phyloP scores from a whole-genome alignment of 2,329 filamentous ascomycete species.

The Exophiala bonariae region DNA sequence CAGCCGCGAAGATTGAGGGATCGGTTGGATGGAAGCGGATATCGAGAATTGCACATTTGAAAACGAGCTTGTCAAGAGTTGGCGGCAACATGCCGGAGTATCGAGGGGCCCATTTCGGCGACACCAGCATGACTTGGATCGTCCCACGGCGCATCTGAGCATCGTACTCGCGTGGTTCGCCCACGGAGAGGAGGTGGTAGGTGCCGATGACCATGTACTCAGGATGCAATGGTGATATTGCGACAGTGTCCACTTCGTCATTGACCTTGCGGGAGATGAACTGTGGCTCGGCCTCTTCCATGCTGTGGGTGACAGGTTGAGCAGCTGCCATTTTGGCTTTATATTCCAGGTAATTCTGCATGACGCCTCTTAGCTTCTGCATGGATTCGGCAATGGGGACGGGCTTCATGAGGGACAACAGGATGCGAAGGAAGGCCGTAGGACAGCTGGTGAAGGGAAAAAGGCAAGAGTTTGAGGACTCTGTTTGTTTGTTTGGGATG shows the following conservation, averaged over 20 bases:
- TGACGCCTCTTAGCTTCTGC: too few relatives aligned
- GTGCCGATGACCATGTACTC: constrained; percentile 27
- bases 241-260: constrained; percentile 25
- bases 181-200: constrained; percentile 23
- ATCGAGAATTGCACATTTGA: constrained; percentile 72
- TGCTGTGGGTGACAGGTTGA: too few relatives aligned
- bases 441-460: too few relatives aligned
- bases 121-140: constrained; percentile 21
- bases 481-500: too few relatives aligned
- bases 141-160: constrained; percentile 18
- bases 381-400: too few relatives aligned
- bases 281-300: constrained; percentile 6
- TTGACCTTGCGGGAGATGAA: constrained; percentile 16
- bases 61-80: constrained; percentile 28
- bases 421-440: too few relatives aligned
- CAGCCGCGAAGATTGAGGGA: constrained; percentile 65
- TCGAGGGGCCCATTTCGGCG: constrained; percentile 7
- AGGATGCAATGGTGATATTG: constrained; percentile 21
- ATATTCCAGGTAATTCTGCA: too few relatives aligned
- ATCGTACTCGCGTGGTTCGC: constrained; percentile 10
- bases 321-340: too few relatives aligned
- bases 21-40: constrained; percentile 71
- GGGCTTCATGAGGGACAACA: too few relatives aligned
- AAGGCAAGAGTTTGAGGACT: too few relatives aligned
- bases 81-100: constrained; percentile 19